phyloP scores from a whole-genome alignment of 2,329 filamentous ascomycete species.

The Cytospora paraplurivora region DNA sequence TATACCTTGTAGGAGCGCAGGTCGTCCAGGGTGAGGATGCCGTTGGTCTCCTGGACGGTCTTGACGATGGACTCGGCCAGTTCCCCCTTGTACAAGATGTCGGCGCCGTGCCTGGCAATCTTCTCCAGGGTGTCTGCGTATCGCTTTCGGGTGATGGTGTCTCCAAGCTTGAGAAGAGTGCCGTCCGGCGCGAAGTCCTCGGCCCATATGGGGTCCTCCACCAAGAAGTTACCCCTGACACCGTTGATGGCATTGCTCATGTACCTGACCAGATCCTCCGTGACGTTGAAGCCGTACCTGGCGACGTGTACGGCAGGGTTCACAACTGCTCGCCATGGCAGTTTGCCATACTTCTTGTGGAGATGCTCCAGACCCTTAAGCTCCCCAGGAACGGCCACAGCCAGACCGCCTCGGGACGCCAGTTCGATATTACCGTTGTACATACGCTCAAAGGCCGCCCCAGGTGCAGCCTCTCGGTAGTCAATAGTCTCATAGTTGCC shows the following conservation, averaged over 20 bases:
- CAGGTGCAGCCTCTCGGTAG: conserved; percentile 86
- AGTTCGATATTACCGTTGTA: conserved; percentile 69
- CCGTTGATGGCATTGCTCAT: conserved; percentile 56
- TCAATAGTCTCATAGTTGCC: conserved; percentile 87
- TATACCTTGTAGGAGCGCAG: conserved; percentile 71
- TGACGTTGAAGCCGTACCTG: conserved; percentile 71
- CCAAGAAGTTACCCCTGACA: conserved; percentile 61
- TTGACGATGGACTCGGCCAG: conserved; percentile 71
- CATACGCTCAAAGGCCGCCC: conserved; percentile 82
- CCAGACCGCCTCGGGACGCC: conserved; percentile 72
- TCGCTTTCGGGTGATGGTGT: conserved; percentile 77
- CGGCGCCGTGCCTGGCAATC: conserved; percentile 68
- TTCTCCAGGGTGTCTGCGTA: conserved; percentile 77
- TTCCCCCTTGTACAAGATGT: conserved; percentile 42
- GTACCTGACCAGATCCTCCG: conserved; percentile 72
- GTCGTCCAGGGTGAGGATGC: conserved; percentile 84
- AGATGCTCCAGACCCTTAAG: conserved; percentile 78
- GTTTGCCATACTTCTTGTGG: conserved; percentile 67
- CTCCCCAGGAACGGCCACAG: conserved; percentile 72
- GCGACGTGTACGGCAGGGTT: conserved; percentile 75
- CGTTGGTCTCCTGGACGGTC: conserved; percentile 67
- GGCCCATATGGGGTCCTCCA: conserved; percentile 77
- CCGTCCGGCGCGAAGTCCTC: conserved; percentile 85
- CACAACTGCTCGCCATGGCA: conserved; percentile 73
- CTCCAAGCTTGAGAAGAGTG: conserved; percentile 68